These are phyloP conservation scores for Streptanthus diversifolius DNA, from an alignment of 345 rosid species.

Conservation along the genomic window DNA sequence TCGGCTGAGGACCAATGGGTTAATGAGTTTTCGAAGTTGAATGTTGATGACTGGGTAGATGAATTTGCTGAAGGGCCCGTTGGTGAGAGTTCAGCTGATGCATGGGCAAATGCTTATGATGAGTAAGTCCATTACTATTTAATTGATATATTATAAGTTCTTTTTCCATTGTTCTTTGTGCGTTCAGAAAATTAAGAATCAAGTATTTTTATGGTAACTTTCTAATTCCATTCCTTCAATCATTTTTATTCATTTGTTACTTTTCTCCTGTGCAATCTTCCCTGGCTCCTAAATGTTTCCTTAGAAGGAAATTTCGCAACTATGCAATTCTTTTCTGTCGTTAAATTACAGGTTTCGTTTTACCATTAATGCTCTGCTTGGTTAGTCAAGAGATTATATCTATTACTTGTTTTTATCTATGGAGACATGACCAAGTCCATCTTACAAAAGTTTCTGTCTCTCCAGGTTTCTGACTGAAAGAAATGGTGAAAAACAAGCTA, in stretches of 20 bases:
- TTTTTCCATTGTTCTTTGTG: constrained; percentile 2
- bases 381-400: not conserved
- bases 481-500: constrained; percentile 58
- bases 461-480: constrained; percentile 72
- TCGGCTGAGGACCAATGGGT: constrained; percentile 82
- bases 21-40: constrained; percentile 90
- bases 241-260: not conserved
- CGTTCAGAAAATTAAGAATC: not conserved
- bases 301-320: not conserved
- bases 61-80: constrained; percentile 80
- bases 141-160: constrained; percentile 1
- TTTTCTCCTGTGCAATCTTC: not conserved
- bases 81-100: constrained; percentile 63
- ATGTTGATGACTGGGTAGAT: constrained; percentile 89
- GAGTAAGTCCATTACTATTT: constrained; percentile 58
- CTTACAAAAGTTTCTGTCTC: constrained; percentile 3
- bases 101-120: constrained; percentile 90
- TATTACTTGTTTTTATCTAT: not conserved
- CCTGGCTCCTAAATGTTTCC: not conserved
- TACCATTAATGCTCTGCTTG: not conserved
- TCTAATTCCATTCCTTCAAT: not conserved
- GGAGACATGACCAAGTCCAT: constrained; percentile 11
- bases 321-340: not conserved
- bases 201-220: constrained; percentile 1
- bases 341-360: not conserved